These are phyloP conservation scores for Hygrocybe coccinea DNA, from an alignment of 768 basidiomycete genomes.

Conservation along the genomic window DNA sequence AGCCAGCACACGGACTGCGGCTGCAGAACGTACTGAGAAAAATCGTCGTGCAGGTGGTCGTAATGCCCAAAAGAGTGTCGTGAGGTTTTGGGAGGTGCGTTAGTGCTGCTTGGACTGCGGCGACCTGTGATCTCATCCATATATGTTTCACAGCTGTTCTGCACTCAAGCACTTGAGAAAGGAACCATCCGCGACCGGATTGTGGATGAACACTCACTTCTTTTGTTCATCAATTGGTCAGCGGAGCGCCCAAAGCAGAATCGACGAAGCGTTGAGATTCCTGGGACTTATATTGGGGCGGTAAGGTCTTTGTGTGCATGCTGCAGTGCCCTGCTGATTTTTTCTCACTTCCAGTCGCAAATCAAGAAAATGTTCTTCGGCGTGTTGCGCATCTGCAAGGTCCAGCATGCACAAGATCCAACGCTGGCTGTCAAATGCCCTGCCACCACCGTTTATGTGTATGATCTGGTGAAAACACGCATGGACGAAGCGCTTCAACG, in stretches of 20 bases:
- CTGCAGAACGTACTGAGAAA: slow-evolving; percentile 17
- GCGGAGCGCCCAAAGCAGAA: slow-evolving; percentile 23
- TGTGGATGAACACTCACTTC: slow-evolving; percentile 27
- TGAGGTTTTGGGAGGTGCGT: slow-evolving; percentile 21
- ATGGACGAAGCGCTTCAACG: slow-evolving; percentile 25
- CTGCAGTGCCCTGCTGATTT: background rate
- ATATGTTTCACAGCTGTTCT: background rate
- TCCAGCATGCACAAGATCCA: slow-evolving; percentile 25
- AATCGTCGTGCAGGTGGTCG: slow-evolving; percentile 22
- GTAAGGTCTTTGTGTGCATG: slow-evolving; percentile 14
- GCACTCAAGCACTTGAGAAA: background rate
- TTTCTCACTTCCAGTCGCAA: slow-evolving; percentile 21
- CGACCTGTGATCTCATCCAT: background rate
- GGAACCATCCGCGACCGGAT: slow-evolving; percentile 22
- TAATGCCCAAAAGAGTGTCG: slow-evolving; percentile 22
- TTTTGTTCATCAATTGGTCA: slow-evolving; percentile 22
- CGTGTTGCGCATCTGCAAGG: slow-evolving; percentile 26
- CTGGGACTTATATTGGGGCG: slow-evolving; percentile 27
- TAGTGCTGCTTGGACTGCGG: background rate
- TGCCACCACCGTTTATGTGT: slow-evolving; percentile 21
- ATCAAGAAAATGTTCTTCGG: slow-evolving; percentile 30
- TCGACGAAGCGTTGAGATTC: slow-evolving; percentile 17
- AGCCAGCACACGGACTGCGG: slow-evolving; percentile 13
- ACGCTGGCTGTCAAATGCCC: slow-evolving; percentile 13
- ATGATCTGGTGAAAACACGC: slow-evolving; percentile 22